Base-by-base conservation (phyloP, 1,139 yeast genomes). In the Neolecta irregularis region DNA sequence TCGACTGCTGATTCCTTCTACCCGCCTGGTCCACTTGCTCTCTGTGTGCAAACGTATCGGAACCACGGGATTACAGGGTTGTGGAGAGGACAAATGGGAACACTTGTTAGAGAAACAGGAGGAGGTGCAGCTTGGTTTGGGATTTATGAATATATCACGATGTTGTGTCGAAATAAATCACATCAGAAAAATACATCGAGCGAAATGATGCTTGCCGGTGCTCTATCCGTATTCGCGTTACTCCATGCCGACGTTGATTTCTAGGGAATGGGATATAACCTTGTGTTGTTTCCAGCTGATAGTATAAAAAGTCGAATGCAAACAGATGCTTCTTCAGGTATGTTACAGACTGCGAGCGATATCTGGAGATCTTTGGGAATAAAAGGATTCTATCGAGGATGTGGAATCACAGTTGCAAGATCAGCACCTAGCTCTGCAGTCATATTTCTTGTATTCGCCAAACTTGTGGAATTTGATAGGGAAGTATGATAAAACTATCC, bases 51-150 rank as follows among this genome's bases (percentile, higher is more conserved):
- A 3, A 62, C 76, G 0, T 47, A 68, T 18, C 48, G 46, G 8
- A 54, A 57, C 3, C 62, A 67, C 11, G 95, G 95, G 0, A 7
- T 79, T 0, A 37, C 42, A 11, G 79, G 79, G 1, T 58, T 74
- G 41, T 85, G 94, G 94, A 70, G 69, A 42, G 96, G 96, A 1
- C 83, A 83, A 46, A 61, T 72, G 1, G 75, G 92, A n/a, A 85
- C 96, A 0, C 58, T 81, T 38, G 45, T 79, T 2, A 65, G 96
- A 48, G 96, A 85, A 54, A 67, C 80, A 25, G 74, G 83, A 18
- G 96, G 96, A 5, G 79, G 94, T 1, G 80, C 93, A 3, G 73
- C 88, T 2, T 85, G 95, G 95, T 85, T 85, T 57, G 91, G 93
- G 1, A 70, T 88, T 23, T 81, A 81, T 52, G 94, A 81, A 51